Evolutionary conservation across 1,139 yeast species (phyloP).

Genomic region (Sugiyamaella sp.): DNA sequence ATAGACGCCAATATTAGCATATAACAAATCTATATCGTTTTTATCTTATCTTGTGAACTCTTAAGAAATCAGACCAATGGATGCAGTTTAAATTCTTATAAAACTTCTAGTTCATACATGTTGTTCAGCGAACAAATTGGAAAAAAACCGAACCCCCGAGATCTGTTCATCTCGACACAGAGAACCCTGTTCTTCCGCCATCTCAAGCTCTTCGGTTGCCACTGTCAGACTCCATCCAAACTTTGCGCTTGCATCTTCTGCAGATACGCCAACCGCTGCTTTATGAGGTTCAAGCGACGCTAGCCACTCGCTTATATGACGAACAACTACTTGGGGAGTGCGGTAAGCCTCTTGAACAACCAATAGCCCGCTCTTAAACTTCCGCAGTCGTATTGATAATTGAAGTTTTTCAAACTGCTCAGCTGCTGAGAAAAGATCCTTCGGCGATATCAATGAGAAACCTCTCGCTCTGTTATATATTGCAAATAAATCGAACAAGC

Average conservation of each 20-base stretch:
- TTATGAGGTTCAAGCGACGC: slow-evolving; percentile 33
- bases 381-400: slow-evolving; percentile 50
- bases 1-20: slow-evolving; percentile 9
- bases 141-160: slow-evolving; percentile 55
- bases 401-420: slow-evolving; percentile 50
- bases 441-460: slow-evolving; percentile 60
- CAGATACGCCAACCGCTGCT: slow-evolving; percentile 45
- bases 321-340: slow-evolving; percentile 41
- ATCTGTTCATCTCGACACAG: slow-evolving; percentile 69
- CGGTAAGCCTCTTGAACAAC: slow-evolving; percentile 50
- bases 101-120: not conserved
- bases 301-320: slow-evolving; percentile 44
- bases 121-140: slow-evolving; percentile 25
- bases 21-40: not conserved
- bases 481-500: slow-evolving; percentile 62
- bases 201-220: slow-evolving; percentile 66
- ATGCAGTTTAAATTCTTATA: not conserved
- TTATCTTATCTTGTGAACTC: not conserved
- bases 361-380: slow-evolving; percentile 47
- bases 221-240: slow-evolving; percentile 72
- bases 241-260: slow-evolving; percentile 54
- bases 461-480: slow-evolving; percentile 64
- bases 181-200: slow-evolving; percentile 58
- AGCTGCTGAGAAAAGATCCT: slow-evolving; percentile 57
- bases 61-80: not conserved